Base-by-base conservation (phyloP, 2,329 filamentous ascomycete genomes). In the Elsinoe arachidis region DNA sequence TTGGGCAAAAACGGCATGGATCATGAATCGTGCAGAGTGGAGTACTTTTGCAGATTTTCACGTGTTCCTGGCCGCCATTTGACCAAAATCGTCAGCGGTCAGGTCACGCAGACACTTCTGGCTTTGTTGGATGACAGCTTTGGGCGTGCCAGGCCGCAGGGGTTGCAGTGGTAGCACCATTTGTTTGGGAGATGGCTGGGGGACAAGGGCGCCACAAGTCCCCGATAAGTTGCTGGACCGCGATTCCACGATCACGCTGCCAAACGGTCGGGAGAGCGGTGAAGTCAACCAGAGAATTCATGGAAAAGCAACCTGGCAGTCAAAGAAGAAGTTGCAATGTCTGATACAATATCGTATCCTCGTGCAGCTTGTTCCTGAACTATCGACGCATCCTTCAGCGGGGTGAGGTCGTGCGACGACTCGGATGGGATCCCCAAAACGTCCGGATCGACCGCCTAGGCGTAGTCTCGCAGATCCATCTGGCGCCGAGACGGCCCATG, bases 181-280 rank as follows among this genome's bases (percentile, higher is more conserved):
- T 30, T 51, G 46, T 51, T 51, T 51, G 46, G 46, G 46, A 53
- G 15, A 53, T 53, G 49, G 49, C 49, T 53, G 49, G 49, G 26
- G 35, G 33, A 39, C 33, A 12, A 35, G 33, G 15, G 49, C 33
- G 34, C 49, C 33, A 53, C 26, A 53, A 53, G 49, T 38, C 49
- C 33, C 21, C 41, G 9, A 23, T 23, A 23, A 26, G 19, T 23
- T 14, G 41, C 41, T 53, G 33, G 19, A 53, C 49, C 49, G 49
- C 49, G 49, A 53, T 53, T 53, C 49, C 38, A 34, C 34, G 34
- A 53, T 39, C 49, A 53, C 49, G 49, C 39, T 53, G 33, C 49
- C 21, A 35, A 35, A n/a, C 49, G 49, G 19, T 37, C 33, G 15
- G 34, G 17, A 38, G 33, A 21, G 49, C 49, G 49, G 49, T 53